A percentile compares a stretch with the other conserved stretches of the same genome.
These are phyloP conservation scores for Aspergillus unguis DNA, from an alignment of 2,329 filamentous ascomycete species.

Conservation along the genomic window DNA sequence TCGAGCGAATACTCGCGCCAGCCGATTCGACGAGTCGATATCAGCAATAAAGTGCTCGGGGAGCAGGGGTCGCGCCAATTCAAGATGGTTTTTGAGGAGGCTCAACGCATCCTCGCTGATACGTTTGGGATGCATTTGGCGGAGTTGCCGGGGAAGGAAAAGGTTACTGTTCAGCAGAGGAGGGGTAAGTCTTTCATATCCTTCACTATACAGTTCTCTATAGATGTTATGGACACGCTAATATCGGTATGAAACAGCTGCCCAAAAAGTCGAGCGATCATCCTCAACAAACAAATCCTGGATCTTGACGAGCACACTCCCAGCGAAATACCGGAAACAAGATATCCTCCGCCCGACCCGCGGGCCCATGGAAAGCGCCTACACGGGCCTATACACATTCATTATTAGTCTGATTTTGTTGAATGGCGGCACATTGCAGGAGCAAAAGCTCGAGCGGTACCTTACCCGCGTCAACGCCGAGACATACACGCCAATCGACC, in stretches of 20 bases:
- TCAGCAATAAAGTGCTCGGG: constrained; percentile 67
- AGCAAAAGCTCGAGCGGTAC: constrained; percentile 74
- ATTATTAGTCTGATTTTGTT: constrained; percentile 75
- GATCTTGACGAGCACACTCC: constrained; percentile 72
- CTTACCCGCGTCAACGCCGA: constrained; percentile 72
- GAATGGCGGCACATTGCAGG: constrained; percentile 67
- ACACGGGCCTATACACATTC: constrained; percentile 76
- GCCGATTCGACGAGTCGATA: constrained; percentile 57
- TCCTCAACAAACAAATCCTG: constrained; percentile 64
- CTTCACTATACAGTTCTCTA: constrained; percentile 1
- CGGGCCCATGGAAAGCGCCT: constrained; percentile 71
- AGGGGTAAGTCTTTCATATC: constrained; percentile 54
- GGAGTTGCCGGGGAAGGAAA: constrained; percentile 78
- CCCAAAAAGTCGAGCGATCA: constrained; percentile 43
- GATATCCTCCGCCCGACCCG: constrained; percentile 66
- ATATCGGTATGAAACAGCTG: constrained; percentile 39
- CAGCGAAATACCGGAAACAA: constrained; percentile 62
- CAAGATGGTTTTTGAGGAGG: constrained; percentile 69
- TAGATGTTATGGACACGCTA: neutral
- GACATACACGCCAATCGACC: constrained; percentile 68
- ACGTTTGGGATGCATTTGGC: constrained; percentile 91
- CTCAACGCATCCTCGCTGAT: constrained; percentile 66
- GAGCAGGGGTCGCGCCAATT: constrained; percentile 66
- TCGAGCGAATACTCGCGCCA: constrained; percentile 59
- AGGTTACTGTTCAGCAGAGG: constrained; percentile 73